Evolutionary conservation across 495 filamentous ascomycete species (phyloP), one percentile per base, ranked within the genome.

Genomic region (Cercophora sp.): DNA sequence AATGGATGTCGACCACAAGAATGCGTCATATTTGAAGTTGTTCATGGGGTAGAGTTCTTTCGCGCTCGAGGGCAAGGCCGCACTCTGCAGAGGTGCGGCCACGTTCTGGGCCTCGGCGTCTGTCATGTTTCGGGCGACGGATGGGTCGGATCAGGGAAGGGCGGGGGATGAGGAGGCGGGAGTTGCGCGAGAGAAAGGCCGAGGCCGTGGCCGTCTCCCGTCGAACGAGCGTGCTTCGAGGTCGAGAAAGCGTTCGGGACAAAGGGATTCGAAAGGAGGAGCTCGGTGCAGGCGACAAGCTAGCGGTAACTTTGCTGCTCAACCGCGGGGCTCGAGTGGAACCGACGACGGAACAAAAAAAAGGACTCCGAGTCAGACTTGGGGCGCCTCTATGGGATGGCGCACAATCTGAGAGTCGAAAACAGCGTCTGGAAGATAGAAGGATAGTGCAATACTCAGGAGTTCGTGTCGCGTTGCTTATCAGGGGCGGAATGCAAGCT

Each of bases 1-100:
- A 44, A 96, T 77, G 1, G 89, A 92, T 69, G 91, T 86, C 8
- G 74, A 79, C 83, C 87, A 92, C 29, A 96, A 75, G 58, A 90
- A 80, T 36, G 84, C 70, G 73, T 95, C 89, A 65, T 95, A 96
- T 51, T 86, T 75, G 85, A 82, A 89, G 50, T 78, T 74, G 50
- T 81, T 79, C 75, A 88, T 83, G 46, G 84, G 84, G 47, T 80
- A 79, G 31, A 84, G 73, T 54, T 86, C 83, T 58, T 81, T 81
- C 57, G 66, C 51, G 13, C 48, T 22, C 26, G 64, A 51, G 13
- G 54, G 51, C n/a, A 55, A 52, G 15, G 52, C 43, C 15, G 59
- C 51, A 54, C 53, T 62, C 57, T 59, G 60, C 29, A 51, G 63
- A 29, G 60, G 40, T 20, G 48, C 48, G 16, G 54, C 49, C 32